These are phyloP conservation scores for Saraca asoca DNA, from an alignment of 331 rosid genomes.

Conservation along the genomic window DNA sequence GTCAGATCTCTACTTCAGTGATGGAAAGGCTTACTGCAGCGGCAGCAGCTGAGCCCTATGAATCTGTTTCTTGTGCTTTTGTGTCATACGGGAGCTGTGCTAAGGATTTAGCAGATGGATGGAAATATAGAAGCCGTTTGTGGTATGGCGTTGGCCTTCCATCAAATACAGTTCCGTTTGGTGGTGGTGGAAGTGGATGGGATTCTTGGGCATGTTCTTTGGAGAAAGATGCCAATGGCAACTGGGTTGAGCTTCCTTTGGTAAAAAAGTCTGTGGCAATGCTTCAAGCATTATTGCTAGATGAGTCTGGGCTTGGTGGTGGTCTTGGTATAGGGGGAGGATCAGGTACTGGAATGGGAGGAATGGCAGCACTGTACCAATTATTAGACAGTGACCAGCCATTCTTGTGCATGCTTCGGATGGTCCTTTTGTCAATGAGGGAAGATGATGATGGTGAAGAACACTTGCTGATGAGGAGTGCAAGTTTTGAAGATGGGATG, in stretches of 20 bases:
- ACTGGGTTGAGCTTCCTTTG: constrained; percentile 90
- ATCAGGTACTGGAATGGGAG: constrained; percentile 99
- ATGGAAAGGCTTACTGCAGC: constrained; percentile 96
- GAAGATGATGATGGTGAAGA: constrained; percentile 85
- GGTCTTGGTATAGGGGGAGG: constrained; percentile 99
- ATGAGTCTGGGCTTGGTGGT: constrained; percentile 96
- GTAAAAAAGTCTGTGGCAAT: constrained; percentile 87
- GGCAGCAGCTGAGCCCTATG: constrained; percentile 94
- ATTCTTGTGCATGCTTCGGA: constrained; percentile 96
- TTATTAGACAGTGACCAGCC: constrained; percentile 98
- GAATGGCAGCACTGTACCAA: constrained; percentile 90
- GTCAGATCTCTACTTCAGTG: constrained; percentile 70
- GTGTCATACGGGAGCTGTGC: constrained; percentile 92
- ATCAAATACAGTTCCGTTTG: constrained; percentile 53
- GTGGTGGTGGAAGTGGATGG: constrained; percentile 97
- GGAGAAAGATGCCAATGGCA: constrained; percentile 83
- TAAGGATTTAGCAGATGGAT: constrained; percentile 81
- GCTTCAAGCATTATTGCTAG: constrained; percentile 94
- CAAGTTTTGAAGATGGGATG: constrained; percentile 49
- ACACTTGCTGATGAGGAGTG: constrained; percentile 51
- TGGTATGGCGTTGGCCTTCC: constrained; percentile 98
- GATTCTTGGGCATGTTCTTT: constrained; percentile 74
- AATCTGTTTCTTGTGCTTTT: constrained; percentile 88
- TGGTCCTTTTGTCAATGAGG: constrained; percentile 96
- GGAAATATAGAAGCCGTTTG: constrained; percentile 93